A percentile compares a stretch with the other conserved stretches of the same genome.
Evolutionary conservation across 2,329 filamentous ascomycete species (phyloP).

Genomic region (Fusarium avenaceum): DNA sequence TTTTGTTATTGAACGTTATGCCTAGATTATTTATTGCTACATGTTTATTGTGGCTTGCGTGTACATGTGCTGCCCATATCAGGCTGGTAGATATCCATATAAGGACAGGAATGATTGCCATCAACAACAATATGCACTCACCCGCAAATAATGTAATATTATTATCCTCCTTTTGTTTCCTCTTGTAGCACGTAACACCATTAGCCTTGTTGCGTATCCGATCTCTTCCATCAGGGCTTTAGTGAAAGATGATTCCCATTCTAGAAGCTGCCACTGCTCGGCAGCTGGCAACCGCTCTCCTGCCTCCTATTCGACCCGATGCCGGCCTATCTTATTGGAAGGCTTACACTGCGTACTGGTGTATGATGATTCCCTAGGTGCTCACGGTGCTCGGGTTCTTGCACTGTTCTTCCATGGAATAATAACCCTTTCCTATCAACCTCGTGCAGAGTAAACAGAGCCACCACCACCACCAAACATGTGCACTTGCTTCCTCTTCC

Average conservation of each 20-base stretch:
- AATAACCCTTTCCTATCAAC: neutral
- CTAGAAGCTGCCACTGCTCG: neutral
- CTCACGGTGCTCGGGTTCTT: neutral
- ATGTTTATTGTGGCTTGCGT: neutral
- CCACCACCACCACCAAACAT: neutral
- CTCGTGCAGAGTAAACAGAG: neutral
- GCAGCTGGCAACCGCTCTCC: neutral
- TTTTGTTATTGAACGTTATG: slow-evolving; percentile 8
- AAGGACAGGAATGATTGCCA: neutral
- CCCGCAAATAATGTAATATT: neutral
- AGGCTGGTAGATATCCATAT: neutral
- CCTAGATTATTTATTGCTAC: neutral
- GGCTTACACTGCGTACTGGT: neutral
- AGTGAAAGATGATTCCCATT: neutral
- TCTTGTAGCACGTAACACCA: neutral
- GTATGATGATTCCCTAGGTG: neutral
- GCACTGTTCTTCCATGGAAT: neutral
- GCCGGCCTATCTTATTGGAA: too few relatives aligned
- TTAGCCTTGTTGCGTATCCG: neutral
- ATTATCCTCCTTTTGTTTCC: neutral
- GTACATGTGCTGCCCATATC: neutral
- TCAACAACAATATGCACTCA: neutral
- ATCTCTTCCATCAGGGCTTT: too few relatives aligned
- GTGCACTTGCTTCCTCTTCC: neutral
- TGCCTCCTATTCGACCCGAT: neutral